Evolutionary conservation across 2,329 filamentous ascomycete genomes (phyloP), one percentile per base, ranked within the genome.

Genomic region (Fusarium sp.): DNA sequence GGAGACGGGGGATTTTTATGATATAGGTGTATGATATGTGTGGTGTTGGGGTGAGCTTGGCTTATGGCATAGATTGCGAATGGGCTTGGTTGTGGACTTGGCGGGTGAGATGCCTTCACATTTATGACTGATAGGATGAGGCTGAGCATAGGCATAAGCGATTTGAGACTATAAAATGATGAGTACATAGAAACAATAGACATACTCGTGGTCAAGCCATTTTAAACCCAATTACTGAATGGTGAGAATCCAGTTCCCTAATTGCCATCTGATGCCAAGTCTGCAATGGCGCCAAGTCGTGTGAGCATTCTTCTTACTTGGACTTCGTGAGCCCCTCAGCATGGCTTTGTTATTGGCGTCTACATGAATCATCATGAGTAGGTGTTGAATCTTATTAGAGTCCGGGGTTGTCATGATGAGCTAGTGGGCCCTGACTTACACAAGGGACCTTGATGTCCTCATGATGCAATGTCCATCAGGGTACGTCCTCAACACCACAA

Each of bases 401-500:
- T 6, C 18, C 5, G 24, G 39, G 28, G 58, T 24, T 63, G 39
- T 57, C 69, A 63, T 69, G 63, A 72, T 69, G 53, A n/a, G 1
- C n/a, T 22, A 48, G 35, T 69, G 69, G 65, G 50, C 69, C 54
- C 66, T 60, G 56, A 63, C 36, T 63, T 53, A 35, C 10, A 30
- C 10, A 28, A 32, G 2, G 32, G 39, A 75, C 72, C 72, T 63
- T 75, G 72, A 75, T 75, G 72, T 66, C 69, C 72, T 44, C 67
- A 61, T 70, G 72, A 75, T 75, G 72, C 48, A 54, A 75, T 73
- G 57, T 8, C 72, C 69, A 74, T 74, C 72, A 75, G 42, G 72
- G 72, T 74, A 54, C n/a, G 12, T 24, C 50, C 35, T 58, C 42
- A 55, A 61, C 58, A 44, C 48, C 20, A 58, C 50, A 15, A 28